Evolutionary conservation across 305 asterid species (phyloP).

Genomic region (Petunia hybrid): DNA sequence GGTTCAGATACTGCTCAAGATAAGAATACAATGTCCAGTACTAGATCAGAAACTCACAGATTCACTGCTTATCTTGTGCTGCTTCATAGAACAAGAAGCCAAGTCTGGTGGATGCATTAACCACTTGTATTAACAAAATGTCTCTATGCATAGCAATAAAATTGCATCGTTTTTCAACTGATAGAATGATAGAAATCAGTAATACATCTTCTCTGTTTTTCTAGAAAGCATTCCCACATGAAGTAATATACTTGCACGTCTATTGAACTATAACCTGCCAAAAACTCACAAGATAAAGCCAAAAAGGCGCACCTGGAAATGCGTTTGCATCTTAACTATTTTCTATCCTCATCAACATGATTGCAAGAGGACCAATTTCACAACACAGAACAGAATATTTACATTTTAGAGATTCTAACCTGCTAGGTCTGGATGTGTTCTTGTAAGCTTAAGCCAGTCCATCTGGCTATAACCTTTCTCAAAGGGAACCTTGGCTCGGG

Average conservation of each 20-base stretch:
- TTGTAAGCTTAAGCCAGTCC: conserved; percentile 86
- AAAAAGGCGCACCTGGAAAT: not conserved
- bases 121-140: conserved; percentile 7
- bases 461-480: conserved; percentile 83
- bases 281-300: not conserved
- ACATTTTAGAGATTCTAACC: conserved; percentile 49
- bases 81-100: not conserved
- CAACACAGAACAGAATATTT: conserved; percentile 19
- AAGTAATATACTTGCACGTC: conserved; percentile 11
- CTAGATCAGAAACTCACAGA: not conserved
- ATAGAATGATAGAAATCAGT: not conserved
- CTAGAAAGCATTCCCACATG: not conserved
- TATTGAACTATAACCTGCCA: not conserved
- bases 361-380: not conserved
- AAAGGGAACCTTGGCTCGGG: conserved; percentile 74
- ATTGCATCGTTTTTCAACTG: not conserved
- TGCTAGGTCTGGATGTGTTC: conserved; percentile 83
- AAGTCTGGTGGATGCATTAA: conserved; percentile 6
- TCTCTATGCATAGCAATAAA: conserved; percentile 12
- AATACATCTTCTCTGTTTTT: not conserved
- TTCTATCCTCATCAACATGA: conserved; percentile 15
- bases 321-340: not conserved
- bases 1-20: not conserved
- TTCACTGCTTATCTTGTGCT: not conserved
- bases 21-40: not conserved